Evolutionary conservation across 2,329 filamentous ascomycete species (phyloP).

Genomic region (Harringtonia lauricola): DNA sequence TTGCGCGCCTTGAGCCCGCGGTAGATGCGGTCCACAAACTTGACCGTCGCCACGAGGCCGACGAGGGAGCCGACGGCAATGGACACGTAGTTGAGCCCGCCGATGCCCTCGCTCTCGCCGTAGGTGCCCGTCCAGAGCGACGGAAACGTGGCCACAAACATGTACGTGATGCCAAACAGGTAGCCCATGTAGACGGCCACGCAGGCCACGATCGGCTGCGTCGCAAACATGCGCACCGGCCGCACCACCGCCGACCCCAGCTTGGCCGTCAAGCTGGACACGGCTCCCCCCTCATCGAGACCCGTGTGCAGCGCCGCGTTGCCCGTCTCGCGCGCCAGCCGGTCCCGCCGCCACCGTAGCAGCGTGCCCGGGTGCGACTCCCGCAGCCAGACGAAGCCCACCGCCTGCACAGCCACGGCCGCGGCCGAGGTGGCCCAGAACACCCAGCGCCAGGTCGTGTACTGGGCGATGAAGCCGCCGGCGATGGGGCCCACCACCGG

Average conservation of each 20-base stretch:
- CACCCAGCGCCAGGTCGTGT: slow-evolving; percentile 1
- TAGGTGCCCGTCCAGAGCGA: neutral
- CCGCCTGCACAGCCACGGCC: neutral
- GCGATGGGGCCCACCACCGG: neutral
- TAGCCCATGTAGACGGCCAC: neutral
- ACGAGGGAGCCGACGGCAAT: neutral
- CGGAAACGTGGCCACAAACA: neutral
- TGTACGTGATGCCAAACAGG: slow-evolving; percentile 1
- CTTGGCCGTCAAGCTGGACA: neutral
- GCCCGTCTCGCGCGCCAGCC: neutral
- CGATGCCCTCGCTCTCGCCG: slow-evolving; percentile 1
- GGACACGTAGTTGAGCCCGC: slow-evolving; percentile 1
- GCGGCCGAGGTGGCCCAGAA: neutral
- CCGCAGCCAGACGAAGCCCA: neutral
- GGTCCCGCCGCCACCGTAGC: neutral
- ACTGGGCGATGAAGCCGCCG: slow-evolving; percentile 1
- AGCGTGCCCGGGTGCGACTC: slow-evolving; percentile 1
- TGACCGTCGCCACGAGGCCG: neutral
- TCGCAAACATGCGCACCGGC: neutral
- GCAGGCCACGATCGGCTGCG: neutral
- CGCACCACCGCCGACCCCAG: neutral
- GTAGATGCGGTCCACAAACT: slow-evolving; percentile 1
- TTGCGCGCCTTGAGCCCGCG: neutral
- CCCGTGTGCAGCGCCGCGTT: neutral
- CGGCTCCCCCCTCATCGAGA: too few species aligned